Percentiles rank a stretch among this genome's conserved stretches.
phyloP scores from a whole-genome alignment of 257 asterid genomes.

The Mentha longifolia region DNA sequence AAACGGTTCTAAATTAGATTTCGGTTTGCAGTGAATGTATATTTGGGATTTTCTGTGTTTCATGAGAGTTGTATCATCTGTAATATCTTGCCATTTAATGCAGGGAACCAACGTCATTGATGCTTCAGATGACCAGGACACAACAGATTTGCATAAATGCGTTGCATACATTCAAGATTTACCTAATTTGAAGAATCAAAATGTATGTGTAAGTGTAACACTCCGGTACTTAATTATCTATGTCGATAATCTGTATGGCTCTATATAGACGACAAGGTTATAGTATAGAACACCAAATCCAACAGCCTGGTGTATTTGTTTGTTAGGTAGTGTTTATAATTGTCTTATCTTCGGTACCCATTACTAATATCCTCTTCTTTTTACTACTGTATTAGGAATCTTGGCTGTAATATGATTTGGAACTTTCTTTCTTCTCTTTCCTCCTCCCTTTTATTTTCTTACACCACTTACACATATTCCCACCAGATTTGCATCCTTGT shows the following conservation, averaged over 20 bases:
- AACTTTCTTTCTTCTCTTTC: background rate
- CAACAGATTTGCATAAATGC: slow-evolving; percentile 93
- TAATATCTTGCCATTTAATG: too few species aligned
- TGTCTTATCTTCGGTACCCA: background rate
- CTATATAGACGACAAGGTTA: too few species aligned
- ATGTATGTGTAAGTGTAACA: too few species aligned
- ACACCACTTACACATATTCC: slow-evolving; percentile 17
- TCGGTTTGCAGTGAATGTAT: background rate
- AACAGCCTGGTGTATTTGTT: background rate
- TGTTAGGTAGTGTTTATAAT: background rate
- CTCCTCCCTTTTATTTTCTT: background rate
- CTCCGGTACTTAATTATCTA: too few species aligned
- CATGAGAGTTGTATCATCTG: slow-evolving; percentile 19
- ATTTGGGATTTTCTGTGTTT: slow-evolving; percentile 10
- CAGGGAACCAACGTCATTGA: slow-evolving; percentile 81
- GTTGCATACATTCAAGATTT: slow-evolving; percentile 53
- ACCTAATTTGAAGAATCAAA: too few species aligned
- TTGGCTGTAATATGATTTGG: background rate
- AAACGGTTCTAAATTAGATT: slow-evolving; percentile 1
- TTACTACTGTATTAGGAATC: slow-evolving; percentile 10
- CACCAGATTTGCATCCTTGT: slow-evolving; percentile 82
- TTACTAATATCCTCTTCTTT: background rate
- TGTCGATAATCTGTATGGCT: too few species aligned
- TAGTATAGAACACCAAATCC: too few species aligned
- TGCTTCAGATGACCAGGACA: slow-evolving; percentile 87